phyloP scores from a whole-genome alignment of 164 flowering plant genomes.

The Aristolochia californica region DNA sequence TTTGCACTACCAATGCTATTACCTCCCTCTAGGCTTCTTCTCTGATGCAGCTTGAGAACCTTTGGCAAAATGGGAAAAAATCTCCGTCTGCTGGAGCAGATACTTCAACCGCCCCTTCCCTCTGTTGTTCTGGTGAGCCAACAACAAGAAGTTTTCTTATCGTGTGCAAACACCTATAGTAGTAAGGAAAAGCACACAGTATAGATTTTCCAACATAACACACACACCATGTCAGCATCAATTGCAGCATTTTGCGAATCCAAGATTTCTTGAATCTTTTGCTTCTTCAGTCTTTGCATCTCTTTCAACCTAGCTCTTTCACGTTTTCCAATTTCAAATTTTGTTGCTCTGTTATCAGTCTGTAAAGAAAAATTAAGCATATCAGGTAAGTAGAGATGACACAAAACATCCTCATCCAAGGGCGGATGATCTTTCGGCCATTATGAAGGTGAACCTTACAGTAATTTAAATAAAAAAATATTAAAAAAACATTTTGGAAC shows the following conservation, averaged over 20 bases:
- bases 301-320: constrained; percentile 72
- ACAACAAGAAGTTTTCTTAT: neutral
- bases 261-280: constrained; percentile 78
- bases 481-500: too few relatives aligned
- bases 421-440: neutral
- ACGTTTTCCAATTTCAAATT: constrained; percentile 52
- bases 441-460: too few relatives aligned
- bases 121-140: constrained; percentile 50
- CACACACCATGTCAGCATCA: constrained; percentile 84
- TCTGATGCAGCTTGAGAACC: constrained; percentile 54
- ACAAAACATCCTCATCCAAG: neutral
- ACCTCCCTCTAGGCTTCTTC: constrained; percentile 85
- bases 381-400: neutral
- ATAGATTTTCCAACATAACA: neutral
- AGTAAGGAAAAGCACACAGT: neutral
- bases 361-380: constrained; percentile 11
- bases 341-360: constrained; percentile 26
- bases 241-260: constrained; percentile 82
- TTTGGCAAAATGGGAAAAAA: constrained; percentile 96
- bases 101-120: constrained; percentile 94
- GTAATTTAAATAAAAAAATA: too few relatives aligned
- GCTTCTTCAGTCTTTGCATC: constrained; percentile 76
- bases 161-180: neutral
- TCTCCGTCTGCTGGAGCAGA: constrained; percentile 90
- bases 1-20: constrained; percentile 4